phyloP scores from a whole-genome alignment of 257 asterid genomes.

The Parsonsia alboflavescens region DNA sequence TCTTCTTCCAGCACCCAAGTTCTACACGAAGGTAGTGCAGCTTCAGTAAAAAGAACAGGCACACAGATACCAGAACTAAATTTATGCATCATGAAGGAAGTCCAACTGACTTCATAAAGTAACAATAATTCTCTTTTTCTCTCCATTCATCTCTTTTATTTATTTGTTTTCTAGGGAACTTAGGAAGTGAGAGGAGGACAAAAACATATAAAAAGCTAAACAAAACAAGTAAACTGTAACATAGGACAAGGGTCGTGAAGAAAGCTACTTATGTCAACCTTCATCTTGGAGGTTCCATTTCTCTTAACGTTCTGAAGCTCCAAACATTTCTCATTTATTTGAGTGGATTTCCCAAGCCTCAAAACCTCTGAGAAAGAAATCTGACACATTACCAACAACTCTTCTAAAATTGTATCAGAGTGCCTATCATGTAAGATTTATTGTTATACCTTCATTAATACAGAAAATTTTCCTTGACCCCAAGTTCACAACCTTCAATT shows the following conservation, averaged over 20 bases:
- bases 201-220: neutral
- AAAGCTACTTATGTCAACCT: slow-evolving; percentile 38
- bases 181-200: neutral
- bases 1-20: slow-evolving; percentile 52
- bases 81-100: neutral
- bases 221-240: neutral
- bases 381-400: slow-evolving; percentile 5
- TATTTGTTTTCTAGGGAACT: neutral
- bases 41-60: slow-evolving; percentile 22
- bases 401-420: slow-evolving; percentile 6
- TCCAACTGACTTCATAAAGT: neutral
- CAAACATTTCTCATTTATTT: slow-evolving; percentile 83
- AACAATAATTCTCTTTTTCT: neutral
- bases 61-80: neutral
- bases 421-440: neutral
- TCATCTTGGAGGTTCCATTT: slow-evolving; percentile 49
- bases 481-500: slow-evolving; percentile 74
- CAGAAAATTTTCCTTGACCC: slow-evolving; percentile 92
- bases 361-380: slow-evolving; percentile 54
- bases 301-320: slow-evolving; percentile 84
- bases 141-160: neutral
- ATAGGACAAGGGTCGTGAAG: neutral
- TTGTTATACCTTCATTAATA: slow-evolving; percentile 73
- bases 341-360: slow-evolving; percentile 61
- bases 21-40: slow-evolving; percentile 42